These are phyloP conservation scores for Ceratocystiopsis brevicomis DNA, from an alignment of 2,329 filamentous ascomycete genomes.

Conservation along the genomic window DNA sequence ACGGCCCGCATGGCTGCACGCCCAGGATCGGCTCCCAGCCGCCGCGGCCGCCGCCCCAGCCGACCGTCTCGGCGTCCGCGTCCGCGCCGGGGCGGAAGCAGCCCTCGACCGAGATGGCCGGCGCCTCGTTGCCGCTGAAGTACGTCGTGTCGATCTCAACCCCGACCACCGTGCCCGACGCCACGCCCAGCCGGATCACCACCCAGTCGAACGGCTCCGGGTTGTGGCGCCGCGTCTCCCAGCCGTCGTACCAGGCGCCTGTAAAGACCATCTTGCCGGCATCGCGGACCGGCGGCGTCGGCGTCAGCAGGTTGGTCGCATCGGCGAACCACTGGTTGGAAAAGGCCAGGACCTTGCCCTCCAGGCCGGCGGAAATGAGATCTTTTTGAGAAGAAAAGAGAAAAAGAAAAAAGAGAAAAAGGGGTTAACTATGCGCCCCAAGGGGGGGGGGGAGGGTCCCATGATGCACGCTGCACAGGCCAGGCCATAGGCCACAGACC, in stretches of 20 bases:
- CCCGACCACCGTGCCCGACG: slow-evolving; percentile 53
- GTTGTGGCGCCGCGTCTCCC: slow-evolving; percentile 52
- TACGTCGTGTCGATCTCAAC: slow-evolving; percentile 66
- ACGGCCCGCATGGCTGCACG: slow-evolving; percentile 54
- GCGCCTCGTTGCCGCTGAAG: slow-evolving; percentile 69
- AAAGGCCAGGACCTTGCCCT: slow-evolving; percentile 43
- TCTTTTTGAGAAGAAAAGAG: slow-evolving; percentile 21
- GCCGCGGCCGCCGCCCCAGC: slow-evolving; percentile 38
- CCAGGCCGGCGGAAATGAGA: slow-evolving; percentile 39
- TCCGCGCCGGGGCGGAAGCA: slow-evolving; percentile 43
- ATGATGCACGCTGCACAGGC: slow-evolving; percentile 11
- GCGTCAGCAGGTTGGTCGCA: slow-evolving; percentile 43
- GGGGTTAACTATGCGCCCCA: background rate
- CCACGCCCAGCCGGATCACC: slow-evolving; percentile 45
- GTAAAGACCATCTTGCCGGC: slow-evolving; percentile 50
- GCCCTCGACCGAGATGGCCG: slow-evolving; percentile 59
- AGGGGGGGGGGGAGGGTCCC: background rate
- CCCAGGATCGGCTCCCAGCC: slow-evolving; percentile 56
- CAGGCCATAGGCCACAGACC: background rate
- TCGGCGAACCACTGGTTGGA: slow-evolving; percentile 54
- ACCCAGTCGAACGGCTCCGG: slow-evolving; percentile 46
- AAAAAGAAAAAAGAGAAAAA: background rate
- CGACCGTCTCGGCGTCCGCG: slow-evolving; percentile 34
- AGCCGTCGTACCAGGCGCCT: slow-evolving; percentile 53
- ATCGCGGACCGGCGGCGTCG: slow-evolving; percentile 42